Percentiles rank a stretch among this genome's conserved stretches.
These are phyloP conservation scores for Trametes cingulata DNA, from an alignment of 768 basidiomycete genomes.

Conservation along the genomic window DNA sequence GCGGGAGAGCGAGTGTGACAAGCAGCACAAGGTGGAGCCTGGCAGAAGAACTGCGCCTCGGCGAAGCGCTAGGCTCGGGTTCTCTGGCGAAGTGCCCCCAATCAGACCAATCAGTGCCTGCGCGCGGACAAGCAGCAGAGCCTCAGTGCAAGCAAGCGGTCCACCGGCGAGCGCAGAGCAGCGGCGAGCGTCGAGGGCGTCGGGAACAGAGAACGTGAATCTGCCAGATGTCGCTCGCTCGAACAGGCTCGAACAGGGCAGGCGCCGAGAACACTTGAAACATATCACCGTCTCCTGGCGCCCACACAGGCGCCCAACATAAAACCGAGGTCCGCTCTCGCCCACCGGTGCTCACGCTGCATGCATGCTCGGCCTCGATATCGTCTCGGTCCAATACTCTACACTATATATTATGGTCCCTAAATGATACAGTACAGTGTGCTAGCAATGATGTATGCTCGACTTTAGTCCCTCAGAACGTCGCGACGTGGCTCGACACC, in stretches of 20 bases:
- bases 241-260: conserved; percentile 4
- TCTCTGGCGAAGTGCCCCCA: conserved; percentile 2
- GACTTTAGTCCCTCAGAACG: conserved; percentile 37
- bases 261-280: conserved; percentile 8
- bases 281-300: conserved; percentile 13
- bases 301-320: conserved; percentile 1
- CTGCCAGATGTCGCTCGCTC: conserved; percentile 10
- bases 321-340: not conserved
- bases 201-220: not conserved
- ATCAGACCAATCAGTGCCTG: conserved; percentile 6
- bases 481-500: conserved; percentile 50
- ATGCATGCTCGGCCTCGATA: not conserved
- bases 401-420: conserved; percentile 17
- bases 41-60: conserved; percentile 15
- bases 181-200: not conserved
- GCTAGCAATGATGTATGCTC: conserved; percentile 12
- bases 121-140: not conserved
- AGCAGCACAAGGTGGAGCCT: conserved; percentile 21
- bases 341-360: not conserved
- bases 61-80: conserved; percentile 16
- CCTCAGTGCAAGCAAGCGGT: conserved; percentile 1
- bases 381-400: conserved; percentile 6
- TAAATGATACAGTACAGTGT: conserved; percentile 11
- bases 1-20: conserved; percentile 9
- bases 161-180: not conserved